Conservation (phyloP, 2,329 filamentous ascomycete species). For the Westerdykella ornata region DNA sequence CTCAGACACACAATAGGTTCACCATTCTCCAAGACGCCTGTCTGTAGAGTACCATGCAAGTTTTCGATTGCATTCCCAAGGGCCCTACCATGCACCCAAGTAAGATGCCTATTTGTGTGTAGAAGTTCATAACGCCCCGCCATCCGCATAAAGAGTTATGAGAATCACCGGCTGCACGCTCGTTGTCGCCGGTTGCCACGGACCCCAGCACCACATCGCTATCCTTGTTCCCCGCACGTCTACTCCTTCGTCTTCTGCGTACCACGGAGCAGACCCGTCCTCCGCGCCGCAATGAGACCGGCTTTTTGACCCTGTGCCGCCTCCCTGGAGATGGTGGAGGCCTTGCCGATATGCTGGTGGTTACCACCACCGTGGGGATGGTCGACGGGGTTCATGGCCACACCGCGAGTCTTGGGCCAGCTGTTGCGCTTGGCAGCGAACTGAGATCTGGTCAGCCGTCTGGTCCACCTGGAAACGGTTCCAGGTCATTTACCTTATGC, state of each 20-base stretch:
- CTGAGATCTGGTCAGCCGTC: conserved; percentile 27
- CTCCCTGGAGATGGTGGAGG: conserved; percentile 98
- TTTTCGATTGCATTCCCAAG: conserved; percentile 37
- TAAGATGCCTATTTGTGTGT: conserved; percentile 27
- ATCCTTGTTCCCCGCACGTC: conserved; percentile 19
- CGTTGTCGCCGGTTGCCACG: conserved; percentile 23
- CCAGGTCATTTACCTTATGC: conserved; percentile 59
- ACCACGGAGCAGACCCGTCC: conserved; percentile 99
- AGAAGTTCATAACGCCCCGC: conserved; percentile 36
- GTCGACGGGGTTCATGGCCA: conserved; percentile 99
- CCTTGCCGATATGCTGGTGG: conserved; percentile 99
- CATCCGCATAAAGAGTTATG: conserved; percentile 34
- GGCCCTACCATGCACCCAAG: conserved; percentile 32
- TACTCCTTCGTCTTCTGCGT: conserved; percentile 98
- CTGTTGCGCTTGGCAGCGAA: conserved; percentile 99
- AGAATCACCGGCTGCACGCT: conserved; percentile 32
- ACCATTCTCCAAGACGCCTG: background rate
- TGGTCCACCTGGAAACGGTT: background rate
- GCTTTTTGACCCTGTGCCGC: conserved; percentile 98
- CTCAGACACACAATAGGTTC: background rate
- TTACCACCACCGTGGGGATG: conserved; percentile 81
- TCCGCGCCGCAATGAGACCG: conserved; percentile 98
- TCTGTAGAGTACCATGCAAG: conserved; percentile 16
- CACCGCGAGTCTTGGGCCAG: conserved; percentile 99
- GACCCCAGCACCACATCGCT: conserved; percentile 14